These are phyloP conservation scores for Blastomyces gilchristii DNA, from an alignment of 2,329 filamentous ascomycete genomes.

Conservation along the genomic window DNA sequence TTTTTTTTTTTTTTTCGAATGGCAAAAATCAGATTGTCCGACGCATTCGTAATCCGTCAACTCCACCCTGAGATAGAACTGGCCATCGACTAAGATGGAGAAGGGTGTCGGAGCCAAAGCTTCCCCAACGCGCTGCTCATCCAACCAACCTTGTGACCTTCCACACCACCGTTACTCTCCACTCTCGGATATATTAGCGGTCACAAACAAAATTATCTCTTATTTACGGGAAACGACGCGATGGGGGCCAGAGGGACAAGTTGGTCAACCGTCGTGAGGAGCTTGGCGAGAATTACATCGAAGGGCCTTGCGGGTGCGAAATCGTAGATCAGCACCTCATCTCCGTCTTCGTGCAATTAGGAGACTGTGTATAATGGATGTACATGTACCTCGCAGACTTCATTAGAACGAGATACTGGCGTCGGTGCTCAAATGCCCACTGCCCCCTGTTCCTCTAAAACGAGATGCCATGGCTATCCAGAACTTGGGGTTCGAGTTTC, in stretches of 20 bases:
- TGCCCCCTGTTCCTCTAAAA: neutral
- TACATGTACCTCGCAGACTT: neutral
- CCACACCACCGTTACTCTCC: neutral
- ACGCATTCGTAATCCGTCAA: conserved; percentile 2
- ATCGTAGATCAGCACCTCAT: neutral
- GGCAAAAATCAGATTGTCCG: neutral
- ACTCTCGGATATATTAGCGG: neutral
- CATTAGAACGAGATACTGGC: neutral
- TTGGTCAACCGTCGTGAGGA: too few relatives aligned
- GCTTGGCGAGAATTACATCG: neutral
- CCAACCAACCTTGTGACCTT: neutral
- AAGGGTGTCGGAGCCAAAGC: neutral
- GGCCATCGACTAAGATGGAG: conserved; percentile 4
- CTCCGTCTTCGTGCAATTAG: neutral
- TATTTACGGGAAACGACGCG: neutral
- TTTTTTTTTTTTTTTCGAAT: neutral
- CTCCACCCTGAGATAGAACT: conserved; percentile 2
- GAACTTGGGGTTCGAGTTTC: neutral
- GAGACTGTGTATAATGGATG: neutral
- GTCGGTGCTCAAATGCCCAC: neutral
- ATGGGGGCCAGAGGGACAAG: neutral
- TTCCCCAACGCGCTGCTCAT: neutral
- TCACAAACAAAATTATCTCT: neutral
- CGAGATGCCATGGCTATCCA: neutral
- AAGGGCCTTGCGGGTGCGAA: too few relatives aligned